Evolutionary conservation across 352 stramenopile genomes (phyloP), one percentile per base, ranked within the genome.

Genomic region (Poterioochromonas sp.): DNA sequence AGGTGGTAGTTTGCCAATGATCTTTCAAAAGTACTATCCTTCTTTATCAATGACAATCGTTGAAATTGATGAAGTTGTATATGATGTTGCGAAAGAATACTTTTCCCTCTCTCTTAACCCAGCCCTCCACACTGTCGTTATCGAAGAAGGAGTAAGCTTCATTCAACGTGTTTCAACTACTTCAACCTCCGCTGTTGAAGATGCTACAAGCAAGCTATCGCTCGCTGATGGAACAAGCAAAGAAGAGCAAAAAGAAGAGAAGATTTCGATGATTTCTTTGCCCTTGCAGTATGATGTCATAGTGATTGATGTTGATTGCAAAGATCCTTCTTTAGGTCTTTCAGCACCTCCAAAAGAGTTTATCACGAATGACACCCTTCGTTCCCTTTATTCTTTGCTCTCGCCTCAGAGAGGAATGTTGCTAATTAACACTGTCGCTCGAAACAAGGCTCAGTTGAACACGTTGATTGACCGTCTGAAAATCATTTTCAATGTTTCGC

Each of bases 231-330:
- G n/a, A n/a, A n/a, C n/a, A n/a, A n/a, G n/a, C n/a, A n/a, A n/a
- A n/a, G n/a, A n/a, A n/a, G n/a, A n/a, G n/a, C n/a, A n/a, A n/a
- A n/a, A n/a, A n/a, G n/a, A n/a, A n/a, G n/a, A n/a, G n/a, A n/a
- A n/a, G n/a, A n/a, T n/a, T n/a, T n/a, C n/a, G n/a, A n/a, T n/a
- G n/a, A n/a, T n/a, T n/a, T n/a, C n/a, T n/a, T n/a, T n/a, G n/a
- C n/a, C n/a, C n/a, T n/a, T n/a, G n/a, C 26, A 18, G 5, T 64
- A 60, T 65, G 69, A 77, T 77, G 11, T 65, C 1, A 77, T 77
- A 26, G 29, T 77, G 15, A 8, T 77, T 15, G 69, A 77, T 44
- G 69, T 44, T 8, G 69, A 77, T 44, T 12, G 41, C 22, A 77
- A 77, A 63, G 69, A 77, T 43, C 22, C 29, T 11, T 64, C 69